Evolutionary conservation across 768 basidiomycete genomes (phyloP).

Genomic region (Cubamyces lactineus): DNA sequence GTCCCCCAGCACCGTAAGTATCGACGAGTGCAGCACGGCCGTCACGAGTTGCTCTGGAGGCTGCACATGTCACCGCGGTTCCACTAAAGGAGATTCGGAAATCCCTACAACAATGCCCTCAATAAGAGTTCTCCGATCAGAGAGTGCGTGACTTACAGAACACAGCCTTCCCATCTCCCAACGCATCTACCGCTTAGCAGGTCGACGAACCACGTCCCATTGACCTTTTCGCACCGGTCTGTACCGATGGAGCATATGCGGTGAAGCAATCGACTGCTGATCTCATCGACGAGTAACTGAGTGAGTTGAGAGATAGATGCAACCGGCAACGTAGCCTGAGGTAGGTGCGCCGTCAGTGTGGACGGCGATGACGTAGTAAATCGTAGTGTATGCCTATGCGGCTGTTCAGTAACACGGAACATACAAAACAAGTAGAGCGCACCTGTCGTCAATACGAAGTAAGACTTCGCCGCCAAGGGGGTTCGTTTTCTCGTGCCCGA

Average conservation of each 20-base stretch:
- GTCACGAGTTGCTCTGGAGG: constrained; percentile 37
- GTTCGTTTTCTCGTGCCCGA: constrained; percentile 44
- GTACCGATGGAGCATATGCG: constrained; percentile 71
- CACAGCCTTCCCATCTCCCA: constrained; percentile 80
- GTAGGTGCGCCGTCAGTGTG: constrained; percentile 72
- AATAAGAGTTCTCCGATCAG: too few species aligned
- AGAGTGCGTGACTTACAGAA: constrained; percentile 73
- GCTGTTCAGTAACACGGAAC: not conserved
- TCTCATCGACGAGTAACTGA: constrained; percentile 77
- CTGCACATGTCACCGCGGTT: constrained; percentile 58
- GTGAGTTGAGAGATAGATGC: constrained; percentile 76
- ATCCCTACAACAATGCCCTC: constrained; percentile 48
- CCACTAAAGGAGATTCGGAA: constrained; percentile 61
- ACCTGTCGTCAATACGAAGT: constrained; percentile 73
- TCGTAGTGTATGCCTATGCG: constrained; percentile 68
- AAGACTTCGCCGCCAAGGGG: constrained; percentile 72
- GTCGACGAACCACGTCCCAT: constrained; percentile 80
- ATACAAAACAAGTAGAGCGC: constrained; percentile 20
- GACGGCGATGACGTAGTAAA: constrained; percentile 80
- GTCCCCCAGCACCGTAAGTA: constrained; percentile 43
- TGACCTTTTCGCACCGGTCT: constrained; percentile 50
- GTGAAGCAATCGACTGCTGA: constrained; percentile 68
- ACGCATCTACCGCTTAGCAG: constrained; percentile 61
- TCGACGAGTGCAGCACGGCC: constrained; percentile 36
- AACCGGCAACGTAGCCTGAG: constrained; percentile 75